Conservation (phyloP, 2,329 filamentous ascomycete genomes). For the Trichoderma endophyticum region DNA sequence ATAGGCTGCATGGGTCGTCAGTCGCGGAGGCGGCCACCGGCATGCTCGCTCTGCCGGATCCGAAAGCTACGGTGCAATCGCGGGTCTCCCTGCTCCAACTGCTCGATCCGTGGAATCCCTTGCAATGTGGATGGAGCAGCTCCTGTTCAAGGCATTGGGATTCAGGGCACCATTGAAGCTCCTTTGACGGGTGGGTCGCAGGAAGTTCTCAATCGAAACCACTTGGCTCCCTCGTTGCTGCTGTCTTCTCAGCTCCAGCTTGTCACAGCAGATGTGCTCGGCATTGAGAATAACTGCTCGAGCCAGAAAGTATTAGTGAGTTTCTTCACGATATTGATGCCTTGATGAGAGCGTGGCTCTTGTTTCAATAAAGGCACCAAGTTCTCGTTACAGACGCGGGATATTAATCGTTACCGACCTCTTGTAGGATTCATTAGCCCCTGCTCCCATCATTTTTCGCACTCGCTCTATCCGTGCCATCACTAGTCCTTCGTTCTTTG, state of each 20-base stretch:
- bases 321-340: neutral
- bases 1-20: slow-evolving; percentile 1
- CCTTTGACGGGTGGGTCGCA: neutral
- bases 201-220: slow-evolving; percentile 3
- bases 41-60: slow-evolving; percentile 11
- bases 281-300: neutral
- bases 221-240: slow-evolving; percentile 1
- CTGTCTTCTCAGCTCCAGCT: slow-evolving; percentile 6
- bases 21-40: neutral
- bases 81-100: slow-evolving; percentile 8
- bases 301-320: slow-evolving; percentile 4
- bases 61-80: slow-evolving; percentile 14
- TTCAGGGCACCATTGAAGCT: neutral
- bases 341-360: neutral
- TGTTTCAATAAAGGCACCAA: neutral
- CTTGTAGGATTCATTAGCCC: neutral
- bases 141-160: neutral
- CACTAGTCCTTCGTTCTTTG: slow-evolving; percentile 31
- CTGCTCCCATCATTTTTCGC: neutral
- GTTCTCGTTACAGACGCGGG: neutral
- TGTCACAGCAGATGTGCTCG: slow-evolving; percentile 3
- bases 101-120: slow-evolving; percentile 9
- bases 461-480: slow-evolving; percentile 25
- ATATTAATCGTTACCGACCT: neutral
- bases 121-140: neutral